phyloP scores from a whole-genome alignment of 352 stramenopile species.

The Phytopythium ostracodes region DNA sequence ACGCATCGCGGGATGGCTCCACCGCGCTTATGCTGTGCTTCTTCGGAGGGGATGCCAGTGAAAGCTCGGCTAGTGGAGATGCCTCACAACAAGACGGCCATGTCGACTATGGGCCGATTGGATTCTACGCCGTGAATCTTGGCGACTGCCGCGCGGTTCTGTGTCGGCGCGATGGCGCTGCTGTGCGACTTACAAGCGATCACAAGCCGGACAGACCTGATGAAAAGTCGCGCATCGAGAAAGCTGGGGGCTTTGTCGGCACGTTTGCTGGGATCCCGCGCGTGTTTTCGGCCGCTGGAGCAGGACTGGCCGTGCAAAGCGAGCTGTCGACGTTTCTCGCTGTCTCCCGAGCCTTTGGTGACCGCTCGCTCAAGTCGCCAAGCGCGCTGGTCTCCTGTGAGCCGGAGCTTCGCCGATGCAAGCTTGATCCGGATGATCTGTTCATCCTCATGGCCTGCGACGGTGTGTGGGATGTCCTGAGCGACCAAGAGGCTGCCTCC shows the following conservation, averaged over 20 bases:
- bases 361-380: constrained; percentile 46
- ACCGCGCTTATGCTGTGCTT: constrained; percentile 56
- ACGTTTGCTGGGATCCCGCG: constrained; percentile 42
- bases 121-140: constrained; percentile 54
- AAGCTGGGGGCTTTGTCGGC: constrained; percentile 43
- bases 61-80: background rate
- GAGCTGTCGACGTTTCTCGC: constrained; percentile 41
- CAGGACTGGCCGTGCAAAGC: constrained; percentile 24
- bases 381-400: constrained; percentile 44
- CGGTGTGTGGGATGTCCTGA: constrained; percentile 61
- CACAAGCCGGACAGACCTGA: constrained; percentile 50
- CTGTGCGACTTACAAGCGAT: constrained; percentile 41
- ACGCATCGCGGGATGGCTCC: constrained; percentile 37
- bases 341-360: constrained; percentile 58
- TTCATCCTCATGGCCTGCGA: constrained; percentile 63
- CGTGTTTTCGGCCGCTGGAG: constrained; percentile 45
- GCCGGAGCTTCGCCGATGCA: constrained; percentile 35
- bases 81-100: background rate
- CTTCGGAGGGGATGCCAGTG: constrained; percentile 12
- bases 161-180: constrained; percentile 27
- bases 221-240: constrained; percentile 48
- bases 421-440: constrained; percentile 34
- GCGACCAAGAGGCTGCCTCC: constrained; percentile 48
- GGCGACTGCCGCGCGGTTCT: constrained; percentile 65
- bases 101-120: constrained; percentile 6